These are phyloP conservation scores for Colletotrichum echinochloae DNA, from an alignment of 2,329 filamentous ascomycete genomes.

Conservation along the genomic window DNA sequence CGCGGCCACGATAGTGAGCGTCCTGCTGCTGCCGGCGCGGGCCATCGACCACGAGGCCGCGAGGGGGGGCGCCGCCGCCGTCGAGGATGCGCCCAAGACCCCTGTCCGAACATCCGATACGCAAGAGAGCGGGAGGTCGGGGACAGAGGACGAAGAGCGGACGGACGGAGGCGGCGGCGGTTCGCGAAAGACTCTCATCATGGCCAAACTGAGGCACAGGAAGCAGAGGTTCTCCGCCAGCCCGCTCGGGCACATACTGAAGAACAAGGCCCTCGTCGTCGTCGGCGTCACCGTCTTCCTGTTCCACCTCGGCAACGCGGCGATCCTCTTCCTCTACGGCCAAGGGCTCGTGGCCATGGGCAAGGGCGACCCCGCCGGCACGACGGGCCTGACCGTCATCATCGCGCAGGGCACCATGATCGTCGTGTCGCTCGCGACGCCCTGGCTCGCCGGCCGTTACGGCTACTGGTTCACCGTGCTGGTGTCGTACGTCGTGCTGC, in stretches of 20 bases:
- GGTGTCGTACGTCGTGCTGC: conserved; percentile 18
- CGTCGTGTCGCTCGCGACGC: conserved; percentile 20
- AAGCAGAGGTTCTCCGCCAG: background rate
- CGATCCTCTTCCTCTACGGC: conserved; percentile 29
- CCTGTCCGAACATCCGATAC: background rate
- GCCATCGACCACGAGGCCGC: conserved; percentile 26
- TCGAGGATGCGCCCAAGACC: background rate
- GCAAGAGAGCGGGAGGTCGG: background rate
- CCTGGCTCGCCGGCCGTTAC: conserved; percentile 24
- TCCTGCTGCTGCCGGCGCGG: conserved; percentile 18
- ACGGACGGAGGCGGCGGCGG: background rate
- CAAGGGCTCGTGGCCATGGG: conserved; percentile 31
- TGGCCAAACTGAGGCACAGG: background rate
- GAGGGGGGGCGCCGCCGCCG: background rate
- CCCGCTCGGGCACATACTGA: background rate
- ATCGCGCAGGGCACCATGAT: conserved; percentile 35
- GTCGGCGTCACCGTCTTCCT: conserved; percentile 24
- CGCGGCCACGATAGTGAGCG: background rate
- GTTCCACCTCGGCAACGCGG: conserved; percentile 34
- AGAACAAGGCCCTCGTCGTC: conserved; percentile 14
- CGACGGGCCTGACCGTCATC: conserved; percentile 33
- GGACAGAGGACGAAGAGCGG: background rate
- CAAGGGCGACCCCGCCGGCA: conserved; percentile 29
- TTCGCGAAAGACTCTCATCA: background rate
- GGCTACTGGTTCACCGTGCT: conserved; percentile 26